Evolutionary conservation across 306 rosid genomes (phyloP).

Genomic region (Trichosanthes cucumerina): DNA sequence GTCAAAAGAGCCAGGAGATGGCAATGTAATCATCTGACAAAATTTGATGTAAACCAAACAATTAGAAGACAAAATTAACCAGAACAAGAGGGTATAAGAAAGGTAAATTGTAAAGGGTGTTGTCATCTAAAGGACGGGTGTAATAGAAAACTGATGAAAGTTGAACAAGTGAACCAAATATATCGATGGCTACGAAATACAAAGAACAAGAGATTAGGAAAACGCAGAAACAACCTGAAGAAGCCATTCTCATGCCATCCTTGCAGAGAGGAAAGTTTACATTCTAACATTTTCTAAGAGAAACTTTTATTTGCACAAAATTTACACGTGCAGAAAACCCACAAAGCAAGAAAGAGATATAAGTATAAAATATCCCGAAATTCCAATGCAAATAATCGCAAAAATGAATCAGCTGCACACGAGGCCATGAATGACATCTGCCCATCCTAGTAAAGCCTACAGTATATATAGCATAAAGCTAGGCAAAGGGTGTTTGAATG

Average conservation of each 20-base stretch:
- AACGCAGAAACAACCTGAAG: neutral
- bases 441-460: neutral
- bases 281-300: neutral
- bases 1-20: constrained; percentile 37
- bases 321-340: neutral
- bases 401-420: neutral
- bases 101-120: neutral
- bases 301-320: neutral
- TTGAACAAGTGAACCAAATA: neutral
- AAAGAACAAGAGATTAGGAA: neutral
- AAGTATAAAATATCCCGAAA: neutral
- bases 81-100: neutral
- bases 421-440: neutral
- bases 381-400: neutral
- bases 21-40: constrained; percentile 41
- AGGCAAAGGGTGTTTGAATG: neutral
- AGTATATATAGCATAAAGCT: neutral
- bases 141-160: neutral
- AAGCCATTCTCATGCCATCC: neutral
- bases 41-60: neutral
- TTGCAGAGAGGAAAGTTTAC: neutral
- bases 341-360: neutral
- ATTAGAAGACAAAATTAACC: neutral
- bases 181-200: neutral
- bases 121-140: neutral